Conservation (phyloP, 768 basidiomycete species). For the Psilocybe cyanescens region DNA sequence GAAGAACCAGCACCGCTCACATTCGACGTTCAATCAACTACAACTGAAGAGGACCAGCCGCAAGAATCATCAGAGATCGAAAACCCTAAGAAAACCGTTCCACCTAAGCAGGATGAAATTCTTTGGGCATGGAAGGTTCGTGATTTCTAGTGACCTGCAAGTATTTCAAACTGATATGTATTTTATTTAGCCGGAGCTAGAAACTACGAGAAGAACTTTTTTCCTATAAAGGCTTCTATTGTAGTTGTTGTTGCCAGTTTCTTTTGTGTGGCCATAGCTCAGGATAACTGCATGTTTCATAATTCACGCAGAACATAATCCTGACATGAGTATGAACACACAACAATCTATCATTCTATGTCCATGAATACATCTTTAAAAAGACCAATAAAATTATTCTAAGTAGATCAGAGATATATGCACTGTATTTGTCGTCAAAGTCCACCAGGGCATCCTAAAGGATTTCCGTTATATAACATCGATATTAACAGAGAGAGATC, state of each 20-base stretch:
- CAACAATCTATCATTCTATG: too few relatives aligned
- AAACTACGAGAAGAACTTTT: conserved; percentile 88
- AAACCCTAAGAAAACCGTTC: conserved; percentile 40
- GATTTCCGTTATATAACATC: too few relatives aligned
- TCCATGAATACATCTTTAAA: too few relatives aligned
- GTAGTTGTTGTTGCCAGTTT: background rate
- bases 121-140: conserved; percentile 92
- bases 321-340: background rate
- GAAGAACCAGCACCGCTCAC: conserved; percentile 60
- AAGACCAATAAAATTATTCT: too few relatives aligned
- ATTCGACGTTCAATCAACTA: conserved; percentile 43
- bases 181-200: conserved; percentile 79
- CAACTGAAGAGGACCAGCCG: conserved; percentile 34
- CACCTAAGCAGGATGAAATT: conserved; percentile 76
- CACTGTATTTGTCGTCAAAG: too few relatives aligned
- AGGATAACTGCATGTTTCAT: too few relatives aligned
- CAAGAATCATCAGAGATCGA: conserved; percentile 28
- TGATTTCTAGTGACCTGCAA: conserved; percentile 10
- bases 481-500: too few relatives aligned
- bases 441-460: too few relatives aligned
- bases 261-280: background rate
- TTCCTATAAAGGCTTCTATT: conserved; percentile 60
- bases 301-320: background rate
- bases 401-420: too few relatives aligned
- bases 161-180: conserved; percentile 10